Base-by-base conservation (phyloP, 2,329 filamentous ascomycete genomes). In the Fusarium pseudonygamai region DNA sequence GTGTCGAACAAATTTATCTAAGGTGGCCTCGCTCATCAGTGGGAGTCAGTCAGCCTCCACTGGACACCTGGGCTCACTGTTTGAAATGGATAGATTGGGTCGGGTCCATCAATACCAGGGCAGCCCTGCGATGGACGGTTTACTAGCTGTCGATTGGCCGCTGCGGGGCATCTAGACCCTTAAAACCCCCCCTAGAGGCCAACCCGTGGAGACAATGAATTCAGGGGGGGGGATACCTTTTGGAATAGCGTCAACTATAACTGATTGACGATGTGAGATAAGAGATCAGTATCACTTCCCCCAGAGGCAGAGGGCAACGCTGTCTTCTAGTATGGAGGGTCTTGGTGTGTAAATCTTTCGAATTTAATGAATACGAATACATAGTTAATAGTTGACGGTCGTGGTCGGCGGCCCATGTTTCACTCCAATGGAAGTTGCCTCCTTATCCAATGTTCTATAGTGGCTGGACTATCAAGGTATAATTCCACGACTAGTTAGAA, bases 131-230 rank as follows among this genome's bases (percentile, higher is more conserved):
- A 28, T 7, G 6, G 28, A 75, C 70, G 58, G 65, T 71, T 73
- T 73, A 60, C 61, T 68, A 69, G 62, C 58, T 64, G 47, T 76
- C 75, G 64, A 78, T 78, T 78, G 76, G 76, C 60, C 58, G 47
- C 52, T 61, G 73, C 66, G 72, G 76, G 75, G 72, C 67, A 64
- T 62, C 57, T 50, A 62, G 69, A 74, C 63, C 76, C 68, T 71
- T 64, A 55, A 60, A 61, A 60, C 18, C 26, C 56, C 65, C 64
- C 75, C 46, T 49, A 45, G 47, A 57, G 50, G 47, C 30, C 43
- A 46, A 47, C 43, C 52, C 20, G 39, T 60, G 39, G 47, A 62
- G 60, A 61, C 66, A 57, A 57, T 55, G 45, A 45, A 65, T 70
- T 70, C 66, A 69, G 66, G 67, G 67, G 66, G 55, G 56, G 43